Conservation (phyloP, 2,329 filamentous ascomycete species). For the Fusarium newnesense region DNA sequence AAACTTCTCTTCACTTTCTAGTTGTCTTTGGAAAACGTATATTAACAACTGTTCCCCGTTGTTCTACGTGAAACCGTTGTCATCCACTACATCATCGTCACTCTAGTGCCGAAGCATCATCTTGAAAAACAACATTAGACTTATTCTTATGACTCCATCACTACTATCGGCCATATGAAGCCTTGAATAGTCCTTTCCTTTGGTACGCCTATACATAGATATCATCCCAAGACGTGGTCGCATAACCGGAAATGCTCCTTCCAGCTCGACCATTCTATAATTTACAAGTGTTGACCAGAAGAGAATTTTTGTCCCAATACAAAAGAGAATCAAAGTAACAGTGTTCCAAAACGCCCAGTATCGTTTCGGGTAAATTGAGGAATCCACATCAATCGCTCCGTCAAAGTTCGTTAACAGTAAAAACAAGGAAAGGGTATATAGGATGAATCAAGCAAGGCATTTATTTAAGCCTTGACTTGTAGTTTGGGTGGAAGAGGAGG, state of each 20-base stretch:
- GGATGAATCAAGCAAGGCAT: not conserved
- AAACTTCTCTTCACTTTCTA: not conserved
- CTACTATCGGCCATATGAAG: not conserved
- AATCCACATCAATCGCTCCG: constrained; percentile 25
- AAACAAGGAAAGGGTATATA: constrained; percentile 21
- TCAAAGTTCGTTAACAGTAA: constrained; percentile 34
- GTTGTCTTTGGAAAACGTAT: not conserved
- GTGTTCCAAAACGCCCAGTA: constrained; percentile 29
- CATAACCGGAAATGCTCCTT: constrained; percentile 31
- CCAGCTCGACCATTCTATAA: constrained; percentile 33
- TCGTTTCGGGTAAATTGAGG: constrained; percentile 22
- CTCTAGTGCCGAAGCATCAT: not conserved
- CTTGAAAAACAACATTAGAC: constrained; percentile 7
- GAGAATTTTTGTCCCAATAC: not conserved
- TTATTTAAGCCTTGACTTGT: constrained; percentile 28
- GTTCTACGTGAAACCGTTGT: not conserved
- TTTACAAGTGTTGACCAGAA: constrained; percentile 22
- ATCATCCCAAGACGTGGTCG: constrained; percentile 36
- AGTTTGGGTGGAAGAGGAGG: constrained; percentile 59
- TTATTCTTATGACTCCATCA: not conserved
- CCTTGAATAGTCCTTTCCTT: constrained; percentile 4
- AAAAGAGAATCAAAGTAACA: constrained; percentile 16
- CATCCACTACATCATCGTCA: not conserved
- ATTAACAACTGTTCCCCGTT: not conserved
- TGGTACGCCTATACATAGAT: constrained; percentile 37